Conservation (phyloP, 2,329 filamentous ascomycete species). For the Colletotrichum paranaense region DNA sequence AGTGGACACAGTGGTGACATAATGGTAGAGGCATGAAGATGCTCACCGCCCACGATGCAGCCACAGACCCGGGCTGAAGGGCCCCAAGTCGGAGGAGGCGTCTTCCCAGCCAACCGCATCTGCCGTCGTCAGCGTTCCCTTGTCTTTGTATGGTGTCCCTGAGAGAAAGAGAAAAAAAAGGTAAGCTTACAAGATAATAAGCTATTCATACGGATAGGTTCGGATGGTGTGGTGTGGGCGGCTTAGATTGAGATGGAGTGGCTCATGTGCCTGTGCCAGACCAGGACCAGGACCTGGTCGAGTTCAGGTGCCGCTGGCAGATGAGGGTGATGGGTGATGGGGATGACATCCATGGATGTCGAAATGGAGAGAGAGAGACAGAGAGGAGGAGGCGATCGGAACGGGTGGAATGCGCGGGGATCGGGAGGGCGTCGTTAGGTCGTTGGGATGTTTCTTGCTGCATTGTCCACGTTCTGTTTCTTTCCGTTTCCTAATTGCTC, state of each 20-base stretch:
- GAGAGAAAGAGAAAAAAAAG: background rate
- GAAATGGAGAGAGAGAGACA: background rate
- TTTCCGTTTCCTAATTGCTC: background rate
- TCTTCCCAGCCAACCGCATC: background rate
- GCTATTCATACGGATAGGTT: background rate
- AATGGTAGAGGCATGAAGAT: background rate
- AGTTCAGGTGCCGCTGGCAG: slow-evolving; percentile 6
- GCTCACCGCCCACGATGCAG: slow-evolving; percentile 19
- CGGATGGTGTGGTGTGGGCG: background rate
- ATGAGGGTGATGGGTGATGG: slow-evolving; percentile 4
- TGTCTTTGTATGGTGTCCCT: too few relatives aligned
- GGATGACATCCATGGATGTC: background rate
- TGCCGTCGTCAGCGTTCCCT: background rate
- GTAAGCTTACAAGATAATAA: background rate
- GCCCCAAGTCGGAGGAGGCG: slow-evolving; percentile 5
- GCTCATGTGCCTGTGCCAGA: background rate
- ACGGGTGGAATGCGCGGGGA: slow-evolving; percentile 35
- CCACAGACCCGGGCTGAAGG: slow-evolving; percentile 16
- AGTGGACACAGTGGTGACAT: background rate
- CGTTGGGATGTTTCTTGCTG: slow-evolving; percentile 5
- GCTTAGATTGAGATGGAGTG: background rate
- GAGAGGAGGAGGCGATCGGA: slow-evolving; percentile 23
- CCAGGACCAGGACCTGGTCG: background rate
- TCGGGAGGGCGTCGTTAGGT: slow-evolving; percentile 19
- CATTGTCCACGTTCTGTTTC: background rate